Percentiles rank a stretch among this genome's conserved stretches.
phyloP scores from a whole-genome alignment of 352 stramenopile species.

The Pythium brachiatum region DNA sequence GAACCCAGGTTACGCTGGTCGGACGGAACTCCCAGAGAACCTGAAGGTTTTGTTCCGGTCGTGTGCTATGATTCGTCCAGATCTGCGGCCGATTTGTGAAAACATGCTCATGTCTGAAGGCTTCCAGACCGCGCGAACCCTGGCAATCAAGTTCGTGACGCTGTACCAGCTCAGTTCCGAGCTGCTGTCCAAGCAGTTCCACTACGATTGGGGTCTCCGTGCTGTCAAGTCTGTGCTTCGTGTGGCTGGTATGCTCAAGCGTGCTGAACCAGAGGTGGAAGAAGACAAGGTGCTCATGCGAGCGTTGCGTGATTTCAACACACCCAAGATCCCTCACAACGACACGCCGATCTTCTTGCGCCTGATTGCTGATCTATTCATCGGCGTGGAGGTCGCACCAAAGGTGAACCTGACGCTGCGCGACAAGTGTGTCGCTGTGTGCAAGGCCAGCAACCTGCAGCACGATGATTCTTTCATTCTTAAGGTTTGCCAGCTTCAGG shows the following conservation, averaged over 20 bases:
- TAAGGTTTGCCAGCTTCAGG: slow-evolving; percentile 85
- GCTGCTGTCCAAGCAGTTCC: slow-evolving; percentile 88
- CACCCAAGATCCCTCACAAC: slow-evolving; percentile 84
- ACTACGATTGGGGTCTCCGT: slow-evolving; percentile 90
- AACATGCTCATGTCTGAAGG: slow-evolving; percentile 91
- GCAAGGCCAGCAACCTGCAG: slow-evolving; percentile 86
- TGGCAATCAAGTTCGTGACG: slow-evolving; percentile 93
- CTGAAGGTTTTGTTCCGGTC: slow-evolving; percentile 91
- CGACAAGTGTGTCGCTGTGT: slow-evolving; percentile 89
- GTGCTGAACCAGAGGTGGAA: slow-evolving; percentile 74
- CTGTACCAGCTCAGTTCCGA: slow-evolving; percentile 85
- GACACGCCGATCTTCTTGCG: slow-evolving; percentile 88
- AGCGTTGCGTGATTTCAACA: slow-evolving; percentile 85
- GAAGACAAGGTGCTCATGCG: slow-evolving; percentile 89
- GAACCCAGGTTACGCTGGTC: slow-evolving; percentile 92
- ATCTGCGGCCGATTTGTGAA: slow-evolving; percentile 90
- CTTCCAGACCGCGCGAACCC: slow-evolving; percentile 82
- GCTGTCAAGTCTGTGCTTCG: slow-evolving; percentile 87
- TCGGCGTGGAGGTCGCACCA: slow-evolving; percentile 92
- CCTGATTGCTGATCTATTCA: slow-evolving; percentile 87
- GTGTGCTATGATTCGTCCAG: slow-evolving; percentile 94
- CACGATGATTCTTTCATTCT: slow-evolving; percentile 85
- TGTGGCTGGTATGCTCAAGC: slow-evolving; percentile 85
- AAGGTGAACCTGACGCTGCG: slow-evolving; percentile 94
- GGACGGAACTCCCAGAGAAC: slow-evolving; percentile 87